Conservation (phyloP, 164 flowering plant species). For the Santalum album region DNA sequence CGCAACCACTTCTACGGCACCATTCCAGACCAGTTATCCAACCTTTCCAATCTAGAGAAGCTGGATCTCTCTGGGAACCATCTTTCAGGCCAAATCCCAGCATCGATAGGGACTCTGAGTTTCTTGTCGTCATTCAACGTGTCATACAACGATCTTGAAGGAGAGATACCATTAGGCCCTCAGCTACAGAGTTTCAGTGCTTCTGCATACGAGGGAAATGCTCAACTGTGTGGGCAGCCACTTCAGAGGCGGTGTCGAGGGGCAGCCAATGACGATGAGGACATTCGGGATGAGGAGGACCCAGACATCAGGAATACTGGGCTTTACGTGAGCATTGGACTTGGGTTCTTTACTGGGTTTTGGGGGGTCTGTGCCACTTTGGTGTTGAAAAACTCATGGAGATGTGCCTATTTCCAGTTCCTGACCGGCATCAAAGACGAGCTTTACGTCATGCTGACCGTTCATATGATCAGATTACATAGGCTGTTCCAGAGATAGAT, state of each 20-base stretch:
- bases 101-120: neutral
- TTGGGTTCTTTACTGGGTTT: neutral
- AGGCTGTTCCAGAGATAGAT: neutral
- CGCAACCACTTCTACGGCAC: neutral
- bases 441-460: neutral
- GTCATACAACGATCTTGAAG: neutral
- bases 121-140: neutral
- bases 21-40: neutral
- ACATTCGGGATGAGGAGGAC: neutral
- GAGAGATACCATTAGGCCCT: neutral
- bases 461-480: neutral
- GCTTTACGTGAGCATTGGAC: neutral
- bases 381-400: neutral
- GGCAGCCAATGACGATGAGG: neutral
- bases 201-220: neutral
- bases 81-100: neutral
- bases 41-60: neutral
- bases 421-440: neutral
- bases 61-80: neutral
- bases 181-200: neutral
- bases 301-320: neutral
- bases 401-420: neutral
- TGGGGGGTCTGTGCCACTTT: neutral
- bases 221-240: neutral
- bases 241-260: neutral